Conservation (phyloP, 768 basidiomycete genomes). For the Calocera viscosa region DNA sequence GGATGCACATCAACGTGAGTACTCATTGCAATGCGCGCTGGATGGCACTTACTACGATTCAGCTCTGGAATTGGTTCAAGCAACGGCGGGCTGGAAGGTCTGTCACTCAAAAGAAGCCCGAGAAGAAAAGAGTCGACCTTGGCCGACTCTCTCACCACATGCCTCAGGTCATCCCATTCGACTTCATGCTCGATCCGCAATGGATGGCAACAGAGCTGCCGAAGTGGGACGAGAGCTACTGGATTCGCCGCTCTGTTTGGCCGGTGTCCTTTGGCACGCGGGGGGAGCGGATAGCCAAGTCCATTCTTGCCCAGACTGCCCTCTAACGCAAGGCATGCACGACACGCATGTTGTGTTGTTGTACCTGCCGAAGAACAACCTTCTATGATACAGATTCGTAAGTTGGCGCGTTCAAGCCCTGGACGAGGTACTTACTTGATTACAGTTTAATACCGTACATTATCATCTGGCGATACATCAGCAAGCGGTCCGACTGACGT, state of each 20-base stretch:
- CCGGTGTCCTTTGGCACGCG: not conserved
- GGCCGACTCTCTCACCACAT: not conserved
- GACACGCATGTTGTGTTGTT: not conserved
- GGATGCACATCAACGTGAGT: not conserved
- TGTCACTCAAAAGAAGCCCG: not conserved
- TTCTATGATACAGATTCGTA: not conserved
- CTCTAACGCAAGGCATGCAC: not conserved
- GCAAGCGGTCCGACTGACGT: too few species aligned
- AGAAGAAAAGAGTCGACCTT: not conserved
- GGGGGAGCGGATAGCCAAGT: not conserved
- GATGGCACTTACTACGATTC: not conserved
- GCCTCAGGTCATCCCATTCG: not conserved
- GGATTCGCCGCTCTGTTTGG: not conserved
- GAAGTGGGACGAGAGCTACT: not conserved
- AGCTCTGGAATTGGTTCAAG: not conserved
- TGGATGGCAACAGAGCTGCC: not conserved
- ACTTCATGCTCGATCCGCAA: not conserved
- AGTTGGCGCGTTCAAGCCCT: not conserved
- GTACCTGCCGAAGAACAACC: not conserved
- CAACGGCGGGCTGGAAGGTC: not conserved
- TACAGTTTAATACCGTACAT: not conserved
- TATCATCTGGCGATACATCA: too few species aligned
- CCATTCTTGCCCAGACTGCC: not conserved
- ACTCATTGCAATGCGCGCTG: not conserved
- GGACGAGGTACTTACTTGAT: not conserved